Base-by-base conservation (phyloP, 169 alveolate genomes). In the Theileria parva region DNA sequence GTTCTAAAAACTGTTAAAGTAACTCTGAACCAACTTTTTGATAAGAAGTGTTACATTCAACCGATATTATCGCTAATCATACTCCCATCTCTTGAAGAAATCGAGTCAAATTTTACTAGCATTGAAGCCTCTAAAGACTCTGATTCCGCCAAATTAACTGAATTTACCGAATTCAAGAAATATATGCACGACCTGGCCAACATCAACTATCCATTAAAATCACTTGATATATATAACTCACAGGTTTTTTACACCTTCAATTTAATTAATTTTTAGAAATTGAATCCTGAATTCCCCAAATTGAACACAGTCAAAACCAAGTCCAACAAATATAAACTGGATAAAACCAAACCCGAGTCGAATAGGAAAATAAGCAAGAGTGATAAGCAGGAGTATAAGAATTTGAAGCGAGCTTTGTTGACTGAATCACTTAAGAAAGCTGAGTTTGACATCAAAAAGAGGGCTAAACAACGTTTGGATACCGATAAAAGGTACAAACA, bases 271-370 rank as follows among this genome's bases (percentile, higher is more conserved):
- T 23, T 51, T n/a, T 74, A 80, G 88, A 73, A 44, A 15, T 53
- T 80, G 57, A 79, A 80, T 13, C 65, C 75, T 27, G 78, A 80
- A 57, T 44, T 67, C 37, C 88, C 88, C 51, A 80, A 71, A 32
- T 63, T 59, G 23, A 64, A 59, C 6, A 15, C 79, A 5, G 1
- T 25, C 15, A 68, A 68, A 27, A 21, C 51, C 60, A 23, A n/a
- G n/a, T 68, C 3, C 64, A 51, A 59, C 32, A 39, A 68, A 34
- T 60, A 60, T 28, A 80, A 71, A 28, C 55, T 59, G 5, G 60
- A 59, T 12, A 15, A 70, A 21, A 8, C 27, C 4, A 68, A 68
- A 27, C 28, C 51, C 28, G 63, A 61, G 25, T 50, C 50, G 4
- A 23, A 25, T 21, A 59, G 66, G 37, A 67, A 66, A 19, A 19